Evolutionary conservation across 176 grass and related monocot genomes (phyloP).

Genomic region (Panicum miliaceum): DNA sequence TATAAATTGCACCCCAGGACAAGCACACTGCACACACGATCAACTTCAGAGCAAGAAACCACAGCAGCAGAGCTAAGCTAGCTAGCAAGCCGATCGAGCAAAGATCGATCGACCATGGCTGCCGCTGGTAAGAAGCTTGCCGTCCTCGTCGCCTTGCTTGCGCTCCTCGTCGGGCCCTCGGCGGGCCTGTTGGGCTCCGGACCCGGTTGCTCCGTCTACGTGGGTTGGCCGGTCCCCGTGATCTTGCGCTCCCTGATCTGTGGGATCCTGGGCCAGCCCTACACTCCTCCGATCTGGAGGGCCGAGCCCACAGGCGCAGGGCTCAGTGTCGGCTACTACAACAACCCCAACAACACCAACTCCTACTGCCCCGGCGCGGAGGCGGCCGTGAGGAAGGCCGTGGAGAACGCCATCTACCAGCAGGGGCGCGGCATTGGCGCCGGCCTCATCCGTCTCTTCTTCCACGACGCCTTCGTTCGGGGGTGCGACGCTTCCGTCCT

Average conservation of each 20-base stretch:
- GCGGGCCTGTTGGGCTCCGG: background rate
- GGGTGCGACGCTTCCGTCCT: slow-evolving; percentile 7
- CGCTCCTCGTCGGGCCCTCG: background rate
- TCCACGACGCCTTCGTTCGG: slow-evolving; percentile 30
- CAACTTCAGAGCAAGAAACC: background rate
- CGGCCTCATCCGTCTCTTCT: slow-evolving; percentile 18
- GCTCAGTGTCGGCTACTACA: slow-evolving; percentile 26
- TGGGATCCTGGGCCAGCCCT: no score
- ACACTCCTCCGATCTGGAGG: background rate
- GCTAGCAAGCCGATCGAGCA: background rate
- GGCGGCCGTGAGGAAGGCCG: background rate
- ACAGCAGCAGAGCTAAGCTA: background rate
- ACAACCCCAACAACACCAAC: background rate
- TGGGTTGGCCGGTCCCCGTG: background rate
- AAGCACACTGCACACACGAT: background rate
- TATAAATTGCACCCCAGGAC: background rate
- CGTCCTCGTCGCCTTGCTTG: background rate
- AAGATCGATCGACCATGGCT: background rate
- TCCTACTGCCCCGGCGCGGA: background rate
- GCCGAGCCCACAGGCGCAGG: accelerated
- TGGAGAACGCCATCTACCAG: background rate
- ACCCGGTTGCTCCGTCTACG: background rate
- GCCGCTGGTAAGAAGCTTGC: background rate
- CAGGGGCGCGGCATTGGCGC: background rate
- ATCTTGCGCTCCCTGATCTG: background rate